Conservation (phyloP, 2,329 filamentous ascomycete genomes). For the Penicillium sp. region DNA sequence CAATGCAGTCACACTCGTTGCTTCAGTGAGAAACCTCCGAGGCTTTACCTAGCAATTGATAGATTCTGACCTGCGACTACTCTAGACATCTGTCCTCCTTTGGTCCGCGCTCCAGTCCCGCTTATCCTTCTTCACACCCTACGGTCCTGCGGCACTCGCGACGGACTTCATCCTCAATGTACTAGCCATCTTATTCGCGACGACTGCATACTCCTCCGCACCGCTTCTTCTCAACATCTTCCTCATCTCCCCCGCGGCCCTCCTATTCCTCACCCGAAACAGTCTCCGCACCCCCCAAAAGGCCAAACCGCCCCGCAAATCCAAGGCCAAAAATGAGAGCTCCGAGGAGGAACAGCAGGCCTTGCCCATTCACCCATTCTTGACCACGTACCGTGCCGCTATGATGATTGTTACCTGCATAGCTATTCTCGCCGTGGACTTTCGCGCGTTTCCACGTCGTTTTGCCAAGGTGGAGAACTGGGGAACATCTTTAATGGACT, state of each 20-base stretch:
- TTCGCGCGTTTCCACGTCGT: conserved; percentile 83
- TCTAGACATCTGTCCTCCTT: conserved; percentile 73
- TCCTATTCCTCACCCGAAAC: conserved; percentile 54
- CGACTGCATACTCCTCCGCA: conserved; percentile 75
- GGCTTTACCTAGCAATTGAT: background rate
- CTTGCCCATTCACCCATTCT: conserved; percentile 82
- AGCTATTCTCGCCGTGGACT: conserved; percentile 95
- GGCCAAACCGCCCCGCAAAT: conserved; percentile 35
- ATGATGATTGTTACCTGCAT: conserved; percentile 91
- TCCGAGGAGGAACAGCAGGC: conserved; percentile 40
- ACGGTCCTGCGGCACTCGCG: conserved; percentile 64
- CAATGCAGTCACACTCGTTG: conserved; percentile 78
- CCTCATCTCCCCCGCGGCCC: conserved; percentile 66
- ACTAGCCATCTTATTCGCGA: conserved; percentile 75
- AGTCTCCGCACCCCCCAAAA: conserved; percentile 29
- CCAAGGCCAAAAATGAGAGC: conserved; percentile 21
- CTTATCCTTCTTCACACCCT: conserved; percentile 77
- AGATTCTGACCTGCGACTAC: background rate
- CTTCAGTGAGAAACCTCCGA: conserved; percentile 62
- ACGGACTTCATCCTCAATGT: conserved; percentile 89
- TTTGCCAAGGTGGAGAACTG: conserved; percentile 99
- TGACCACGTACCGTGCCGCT: conserved; percentile 84
- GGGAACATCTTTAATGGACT: conserved; percentile 98
- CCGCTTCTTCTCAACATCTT: conserved; percentile 73
- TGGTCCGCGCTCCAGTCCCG: conserved; percentile 88